phyloP scores from a whole-genome alignment of 768 basidiomycete species.

The Hebeloma cylindrosporum region DNA sequence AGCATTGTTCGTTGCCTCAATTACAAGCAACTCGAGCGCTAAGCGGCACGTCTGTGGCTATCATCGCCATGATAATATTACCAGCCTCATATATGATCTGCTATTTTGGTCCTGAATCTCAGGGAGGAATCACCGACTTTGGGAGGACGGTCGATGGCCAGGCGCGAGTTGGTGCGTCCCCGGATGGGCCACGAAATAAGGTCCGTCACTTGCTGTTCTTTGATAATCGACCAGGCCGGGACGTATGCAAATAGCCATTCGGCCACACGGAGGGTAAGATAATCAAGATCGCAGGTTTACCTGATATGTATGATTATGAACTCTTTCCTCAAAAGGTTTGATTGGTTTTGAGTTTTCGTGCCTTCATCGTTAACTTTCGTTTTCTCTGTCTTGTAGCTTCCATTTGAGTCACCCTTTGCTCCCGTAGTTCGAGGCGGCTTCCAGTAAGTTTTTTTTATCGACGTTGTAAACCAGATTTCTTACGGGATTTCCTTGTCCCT shows the following conservation, averaged over 20 bases:
- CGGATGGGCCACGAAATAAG: not conserved
- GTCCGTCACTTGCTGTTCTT: not conserved
- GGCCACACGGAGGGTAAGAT: not conserved
- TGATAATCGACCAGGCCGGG: no score
- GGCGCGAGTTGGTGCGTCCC: not conserved
- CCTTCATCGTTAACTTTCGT: no score
- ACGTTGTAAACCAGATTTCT: not conserved
- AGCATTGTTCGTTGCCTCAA: slow-evolving; percentile 11
- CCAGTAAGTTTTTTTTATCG: not conserved
- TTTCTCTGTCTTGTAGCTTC: not conserved
- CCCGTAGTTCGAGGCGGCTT: not conserved
- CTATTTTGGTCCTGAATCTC: not conserved
- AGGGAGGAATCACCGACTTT: not conserved
- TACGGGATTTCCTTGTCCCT: not conserved
- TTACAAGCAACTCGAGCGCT: not conserved
- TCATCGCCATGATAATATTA: not conserved
- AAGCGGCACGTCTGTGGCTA: not conserved
- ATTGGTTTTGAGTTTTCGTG: not conserved
- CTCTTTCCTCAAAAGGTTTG: slow-evolving; percentile 3
- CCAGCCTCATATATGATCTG: not conserved
- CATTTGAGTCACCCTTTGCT: not conserved
- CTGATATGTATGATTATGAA: slow-evolving; percentile 9
- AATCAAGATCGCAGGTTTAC: slow-evolving; percentile 2
- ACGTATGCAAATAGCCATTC: no score
- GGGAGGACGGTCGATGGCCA: not conserved